Evolutionary conservation across 495 filamentous ascomycete genomes (phyloP).

Genomic region (Aspergillus incahuasiensis): DNA sequence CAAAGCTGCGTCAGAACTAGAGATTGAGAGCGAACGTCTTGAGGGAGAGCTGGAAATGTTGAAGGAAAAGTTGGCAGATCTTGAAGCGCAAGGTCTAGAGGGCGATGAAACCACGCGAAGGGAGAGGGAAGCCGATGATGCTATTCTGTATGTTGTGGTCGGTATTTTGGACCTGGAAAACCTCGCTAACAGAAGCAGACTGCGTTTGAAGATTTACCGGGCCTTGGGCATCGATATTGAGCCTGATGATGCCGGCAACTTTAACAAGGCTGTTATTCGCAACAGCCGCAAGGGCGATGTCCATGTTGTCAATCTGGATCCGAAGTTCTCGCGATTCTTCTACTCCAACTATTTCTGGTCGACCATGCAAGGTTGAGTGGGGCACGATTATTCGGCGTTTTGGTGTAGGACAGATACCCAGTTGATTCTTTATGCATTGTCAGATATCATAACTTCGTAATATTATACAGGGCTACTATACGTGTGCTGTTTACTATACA

Average conservation of each 20-base stretch:
- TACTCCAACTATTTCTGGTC: slow-evolving; percentile 97
- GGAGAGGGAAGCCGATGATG: slow-evolving; percentile 60
- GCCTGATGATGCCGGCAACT: slow-evolving; percentile 74
- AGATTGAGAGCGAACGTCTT: slow-evolving; percentile 86
- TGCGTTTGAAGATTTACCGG: slow-evolving; percentile 88
- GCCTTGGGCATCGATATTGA: slow-evolving; percentile 88
- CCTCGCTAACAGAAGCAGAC: slow-evolving; percentile 31
- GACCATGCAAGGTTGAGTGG: slow-evolving; percentile 54
- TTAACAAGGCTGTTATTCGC: slow-evolving; percentile 78
- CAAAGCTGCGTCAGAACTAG: slow-evolving; percentile 79
- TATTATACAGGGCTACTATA: background rate
- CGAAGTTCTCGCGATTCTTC: slow-evolving; percentile 85
- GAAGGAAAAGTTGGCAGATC: slow-evolving; percentile 67
- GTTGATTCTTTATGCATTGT: background rate
- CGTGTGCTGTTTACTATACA: background rate
- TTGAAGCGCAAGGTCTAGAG: slow-evolving; percentile 76
- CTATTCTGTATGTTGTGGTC: slow-evolving; percentile 40
- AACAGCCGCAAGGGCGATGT: slow-evolving; percentile 87
- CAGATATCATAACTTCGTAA: background rate
- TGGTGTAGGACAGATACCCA: slow-evolving; percentile 11
- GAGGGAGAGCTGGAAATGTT: slow-evolving; percentile 76
- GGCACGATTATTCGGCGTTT: slow-evolving; percentile 17
- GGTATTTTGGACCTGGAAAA: background rate
- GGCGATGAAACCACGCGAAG: slow-evolving; percentile 51
- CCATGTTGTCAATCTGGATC: slow-evolving; percentile 89